These are phyloP conservation scores for Xerocomellus intermedius DNA, from an alignment of 768 basidiomycete species.

Conservation along the genomic window DNA sequence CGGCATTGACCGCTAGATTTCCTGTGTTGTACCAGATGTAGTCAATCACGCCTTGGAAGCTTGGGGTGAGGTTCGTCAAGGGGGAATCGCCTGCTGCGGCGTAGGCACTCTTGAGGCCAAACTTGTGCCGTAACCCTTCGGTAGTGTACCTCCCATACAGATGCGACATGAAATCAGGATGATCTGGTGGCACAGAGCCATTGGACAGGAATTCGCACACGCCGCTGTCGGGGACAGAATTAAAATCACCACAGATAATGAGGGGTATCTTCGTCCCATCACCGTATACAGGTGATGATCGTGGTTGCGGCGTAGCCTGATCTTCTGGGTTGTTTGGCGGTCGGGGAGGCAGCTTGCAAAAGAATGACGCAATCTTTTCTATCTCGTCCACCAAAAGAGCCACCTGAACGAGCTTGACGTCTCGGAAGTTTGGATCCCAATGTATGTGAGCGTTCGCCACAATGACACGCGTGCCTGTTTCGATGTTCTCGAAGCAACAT, in stretches of 20 bases:
- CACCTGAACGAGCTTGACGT: constrained; percentile 97
- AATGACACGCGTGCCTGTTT: constrained; percentile 84
- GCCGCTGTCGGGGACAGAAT: constrained; percentile 82
- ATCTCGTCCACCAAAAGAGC: constrained; percentile 91
- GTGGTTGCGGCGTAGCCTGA: constrained; percentile 30
- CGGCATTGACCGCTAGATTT: constrained; percentile 72
- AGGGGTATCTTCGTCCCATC: constrained; percentile 89
- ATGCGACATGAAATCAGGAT: constrained; percentile 91
- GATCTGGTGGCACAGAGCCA: constrained; percentile 67
- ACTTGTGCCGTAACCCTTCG: constrained; percentile 77
- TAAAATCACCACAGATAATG: constrained; percentile 94
- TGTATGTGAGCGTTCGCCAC: constrained; percentile 89
- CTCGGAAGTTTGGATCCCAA: constrained; percentile 90
- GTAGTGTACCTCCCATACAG: constrained; percentile 91
- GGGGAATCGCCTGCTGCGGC: constrained; percentile 56
- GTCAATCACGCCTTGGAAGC: constrained; percentile 85
- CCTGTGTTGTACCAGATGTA: constrained; percentile 88
- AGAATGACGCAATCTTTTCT: constrained; percentile 82
- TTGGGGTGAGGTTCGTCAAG: constrained; percentile 88
- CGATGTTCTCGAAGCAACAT: constrained; percentile 80
- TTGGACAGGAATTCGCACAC: constrained; percentile 88
- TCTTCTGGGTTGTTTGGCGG: constrained; percentile 40
- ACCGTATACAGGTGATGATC: constrained; percentile 65
- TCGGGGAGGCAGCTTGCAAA: constrained; percentile 77
- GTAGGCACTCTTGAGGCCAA: constrained; percentile 86